Percentiles rank a stretch among this genome's conserved stretches.
These are phyloP conservation scores for Heliosperma pusillum DNA, from an alignment of 148 eudicot species.

Conservation along the genomic window DNA sequence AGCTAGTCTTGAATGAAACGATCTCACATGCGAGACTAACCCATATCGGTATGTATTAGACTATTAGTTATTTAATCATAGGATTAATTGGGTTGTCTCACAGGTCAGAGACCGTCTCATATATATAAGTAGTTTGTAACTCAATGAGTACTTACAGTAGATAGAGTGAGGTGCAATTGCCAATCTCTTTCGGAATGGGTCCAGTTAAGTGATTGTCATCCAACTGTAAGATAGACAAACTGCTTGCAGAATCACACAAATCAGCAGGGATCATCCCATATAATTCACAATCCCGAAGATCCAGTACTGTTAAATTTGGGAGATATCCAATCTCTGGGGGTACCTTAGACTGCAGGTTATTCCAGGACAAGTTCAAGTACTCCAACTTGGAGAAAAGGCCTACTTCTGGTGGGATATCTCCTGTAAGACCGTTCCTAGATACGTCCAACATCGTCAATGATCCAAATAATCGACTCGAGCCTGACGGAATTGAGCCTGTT, in stretches of 20 bases:
- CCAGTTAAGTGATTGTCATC: conserved; percentile 81
- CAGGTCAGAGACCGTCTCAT: too few relatives aligned
- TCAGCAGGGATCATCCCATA: conserved; percentile 68
- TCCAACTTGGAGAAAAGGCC: conserved; percentile 67
- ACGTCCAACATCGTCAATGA: conserved; percentile 62
- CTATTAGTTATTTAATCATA: too few relatives aligned
- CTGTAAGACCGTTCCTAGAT: conserved; percentile 61
- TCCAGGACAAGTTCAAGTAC: conserved; percentile 85
- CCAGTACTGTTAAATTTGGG: conserved; percentile 64
- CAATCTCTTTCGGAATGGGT: conserved; percentile 66
- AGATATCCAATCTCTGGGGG: conserved; percentile 79
- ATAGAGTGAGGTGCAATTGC: conserved; percentile 79
- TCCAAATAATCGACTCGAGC: conserved; percentile 50
- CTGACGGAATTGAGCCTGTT: conserved; percentile 60
- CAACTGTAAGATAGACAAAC: conserved; percentile 71
- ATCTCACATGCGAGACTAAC: neutral
- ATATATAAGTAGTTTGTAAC: neutral
- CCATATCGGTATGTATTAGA: too few relatives aligned
- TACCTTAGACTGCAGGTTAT: conserved; percentile 57
- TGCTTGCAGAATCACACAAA: conserved; percentile 70
- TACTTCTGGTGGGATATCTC: conserved; percentile 74
- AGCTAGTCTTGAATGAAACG: neutral
- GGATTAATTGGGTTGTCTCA: too few relatives aligned
- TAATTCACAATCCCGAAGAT: conserved; percentile 57
- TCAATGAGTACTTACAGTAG: conserved; percentile 59